These are phyloP conservation scores for Bipolaris gigantea DNA, from an alignment of 2,329 filamentous ascomycete genomes.

Conservation along the genomic window DNA sequence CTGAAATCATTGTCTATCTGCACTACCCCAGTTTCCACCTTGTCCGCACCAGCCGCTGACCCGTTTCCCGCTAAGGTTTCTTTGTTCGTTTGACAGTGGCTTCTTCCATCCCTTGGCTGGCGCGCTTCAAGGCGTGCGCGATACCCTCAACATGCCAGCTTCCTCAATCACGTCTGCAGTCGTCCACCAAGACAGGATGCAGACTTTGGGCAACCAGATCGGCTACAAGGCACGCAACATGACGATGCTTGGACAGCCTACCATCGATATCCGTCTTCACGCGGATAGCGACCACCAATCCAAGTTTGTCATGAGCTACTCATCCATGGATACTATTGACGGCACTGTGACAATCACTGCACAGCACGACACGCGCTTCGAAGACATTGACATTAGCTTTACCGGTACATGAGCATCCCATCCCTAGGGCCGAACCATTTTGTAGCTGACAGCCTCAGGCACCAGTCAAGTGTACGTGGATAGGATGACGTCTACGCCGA, in stretches of 20 bases:
- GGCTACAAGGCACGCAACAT: conserved; percentile 41
- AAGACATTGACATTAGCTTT: conserved; percentile 61
- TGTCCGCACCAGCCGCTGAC: conserved; percentile 23
- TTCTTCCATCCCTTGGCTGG: conserved; percentile 10
- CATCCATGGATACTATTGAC: conserved; percentile 60
- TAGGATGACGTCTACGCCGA: conserved; percentile 54
- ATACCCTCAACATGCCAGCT: conserved; percentile 24
- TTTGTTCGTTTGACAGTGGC: conserved; percentile 14
- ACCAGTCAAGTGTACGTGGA: conserved; percentile 58
- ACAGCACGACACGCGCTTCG: conserved; percentile 58
- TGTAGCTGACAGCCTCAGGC: conserved; percentile 44
- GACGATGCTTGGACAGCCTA: conserved; percentile 41
- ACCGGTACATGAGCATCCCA: conserved; percentile 49
- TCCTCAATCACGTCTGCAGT: conserved; percentile 22
- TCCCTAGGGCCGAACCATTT: background rate
- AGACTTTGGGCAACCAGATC: conserved; percentile 37
- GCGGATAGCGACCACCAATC: conserved; percentile 35
- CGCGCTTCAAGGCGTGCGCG: conserved; percentile 13
- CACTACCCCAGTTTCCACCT: conserved; percentile 11
- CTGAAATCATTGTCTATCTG: background rate
- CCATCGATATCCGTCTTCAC: conserved; percentile 48
- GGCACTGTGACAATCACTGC: conserved; percentile 56
- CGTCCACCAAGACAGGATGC: conserved; percentile 33
- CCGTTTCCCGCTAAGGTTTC: background rate
- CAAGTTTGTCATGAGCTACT: conserved; percentile 53